Evolutionary conservation across 2,329 filamentous ascomycete genomes (phyloP), one percentile per base, ranked within the genome.

Genomic region (Aureobasidium sp.): DNA sequence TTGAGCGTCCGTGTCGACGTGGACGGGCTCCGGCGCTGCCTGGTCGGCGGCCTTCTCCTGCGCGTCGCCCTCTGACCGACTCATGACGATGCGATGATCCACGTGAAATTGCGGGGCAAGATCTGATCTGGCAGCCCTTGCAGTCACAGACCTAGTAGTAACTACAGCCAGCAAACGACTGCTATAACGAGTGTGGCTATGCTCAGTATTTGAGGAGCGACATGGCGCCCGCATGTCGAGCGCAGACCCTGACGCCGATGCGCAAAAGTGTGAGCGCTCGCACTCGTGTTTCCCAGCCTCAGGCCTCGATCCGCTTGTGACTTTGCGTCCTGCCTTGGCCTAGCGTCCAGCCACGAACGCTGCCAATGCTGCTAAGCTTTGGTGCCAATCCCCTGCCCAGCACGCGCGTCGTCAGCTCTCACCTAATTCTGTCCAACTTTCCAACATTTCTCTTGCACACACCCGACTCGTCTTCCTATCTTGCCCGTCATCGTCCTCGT

Each of bases 71-170:
- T 51, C 37, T 19, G 17, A n/a, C 7, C 37, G 45, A 41, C 35
- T 41, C 48, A 51, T 51, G 37, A 6, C 14, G n/a, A n/a, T 14
- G 27, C 27, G 40, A 30, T 44, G n/a, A 30, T 14, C 22, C 48
- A 51, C 34, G 48, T 51, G 48, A 51, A 41, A 51, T 32, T 41
- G 48, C 37, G 35, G 48, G 41, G n/a, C n/a, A n/a, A n/a, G n/a
- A n/a, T n/a, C n/a, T n/a, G n/a, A n/a, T n/a, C n/a, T n/a, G n/a
- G n/a, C n/a, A n/a, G n/a, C n/a, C n/a, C n/a, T n/a, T n/a, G n/a
- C n/a, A n/a, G n/a, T n/a, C n/a, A n/a, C n/a, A n/a, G n/a, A n/a
- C n/a, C n/a, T n/a, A n/a, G n/a, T n/a, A n/a, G n/a, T n/a, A n/a
- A n/a, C n/a, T n/a, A n/a, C n/a, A n/a, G n/a, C n/a, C n/a, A n/a